These are phyloP conservation scores for Musa itinerans DNA, from an alignment of 176 grass and related monocot genomes.

Conservation along the genomic window DNA sequence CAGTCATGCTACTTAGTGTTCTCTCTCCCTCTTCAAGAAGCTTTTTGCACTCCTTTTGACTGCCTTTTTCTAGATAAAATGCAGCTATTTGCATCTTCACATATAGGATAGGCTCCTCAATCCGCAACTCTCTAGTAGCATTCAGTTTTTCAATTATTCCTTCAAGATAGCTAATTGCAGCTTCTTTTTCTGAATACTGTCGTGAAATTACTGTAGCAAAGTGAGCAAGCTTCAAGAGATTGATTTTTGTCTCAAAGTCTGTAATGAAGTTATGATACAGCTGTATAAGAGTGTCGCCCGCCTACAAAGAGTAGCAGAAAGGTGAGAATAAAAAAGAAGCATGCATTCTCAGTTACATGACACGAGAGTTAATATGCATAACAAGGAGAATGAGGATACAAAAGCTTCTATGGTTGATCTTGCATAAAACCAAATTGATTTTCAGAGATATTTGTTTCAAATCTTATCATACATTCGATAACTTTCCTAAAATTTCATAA, in stretches of 20 bases:
- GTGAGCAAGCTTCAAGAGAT: conserved; percentile 75
- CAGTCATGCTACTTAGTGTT: conserved; percentile 78
- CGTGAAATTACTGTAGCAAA: conserved; percentile 69
- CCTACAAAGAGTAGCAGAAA: conserved; percentile 28
- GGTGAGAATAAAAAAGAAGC: too few species aligned
- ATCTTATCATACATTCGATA: too few species aligned
- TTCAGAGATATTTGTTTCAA: too few species aligned
- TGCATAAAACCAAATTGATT: too few species aligned
- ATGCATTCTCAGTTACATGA: neutral
- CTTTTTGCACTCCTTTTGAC: conserved; percentile 80
- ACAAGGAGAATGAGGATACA: neutral
- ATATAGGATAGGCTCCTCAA: conserved; percentile 67
- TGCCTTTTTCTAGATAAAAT: conserved; percentile 61
- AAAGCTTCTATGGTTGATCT: too few species aligned
- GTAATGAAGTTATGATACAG: conserved; percentile 88
- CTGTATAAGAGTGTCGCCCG: conserved; percentile 74
- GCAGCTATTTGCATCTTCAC: conserved; percentile 90
- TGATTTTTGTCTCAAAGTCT: conserved; percentile 87
- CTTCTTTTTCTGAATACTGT: conserved; percentile 69
- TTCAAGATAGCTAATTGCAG: conserved; percentile 64
- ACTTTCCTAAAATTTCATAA: too few species aligned
- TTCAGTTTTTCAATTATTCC: conserved; percentile 59
- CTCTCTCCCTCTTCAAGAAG: conserved; percentile 71
- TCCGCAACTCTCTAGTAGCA: conserved; percentile 47
- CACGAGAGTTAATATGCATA: neutral